Evolutionary conservation across 305 asterid genomes (phyloP).

Genomic region (Petunia hybrid): DNA sequence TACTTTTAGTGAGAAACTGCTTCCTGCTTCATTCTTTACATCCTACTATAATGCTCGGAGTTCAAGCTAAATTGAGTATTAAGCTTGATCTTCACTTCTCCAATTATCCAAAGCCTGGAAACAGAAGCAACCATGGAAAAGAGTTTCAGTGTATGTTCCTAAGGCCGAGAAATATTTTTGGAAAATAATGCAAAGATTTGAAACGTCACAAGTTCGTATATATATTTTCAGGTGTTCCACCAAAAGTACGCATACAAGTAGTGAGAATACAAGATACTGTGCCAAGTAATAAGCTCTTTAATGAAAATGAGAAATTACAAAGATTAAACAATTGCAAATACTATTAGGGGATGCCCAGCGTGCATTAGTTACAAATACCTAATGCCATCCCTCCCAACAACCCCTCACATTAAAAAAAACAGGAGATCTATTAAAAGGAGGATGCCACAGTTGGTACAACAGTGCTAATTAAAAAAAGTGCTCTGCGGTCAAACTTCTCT

Average conservation of each 20-base stretch:
- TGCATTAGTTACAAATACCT: conserved; percentile 18
- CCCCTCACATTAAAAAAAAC: conserved; percentile 10
- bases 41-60: neutral
- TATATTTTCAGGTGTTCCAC: neutral
- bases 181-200: neutral
- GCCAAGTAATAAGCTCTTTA: neutral
- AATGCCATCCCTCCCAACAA: conserved; percentile 24
- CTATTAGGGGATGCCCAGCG: neutral
- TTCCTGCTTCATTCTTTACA: conserved; percentile 16
- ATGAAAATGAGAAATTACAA: neutral
- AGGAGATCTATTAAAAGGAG: conserved; percentile 18
- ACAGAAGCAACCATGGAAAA: neutral
- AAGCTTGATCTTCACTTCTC: neutral
- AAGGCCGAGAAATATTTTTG: neutral
- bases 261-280: neutral
- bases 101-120: neutral
- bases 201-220: neutral
- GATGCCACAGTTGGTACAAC: neutral
- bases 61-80: neutral
- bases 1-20: neutral
- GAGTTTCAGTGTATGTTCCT: neutral
- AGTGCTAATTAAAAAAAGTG: neutral
- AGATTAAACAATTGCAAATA: neutral
- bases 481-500: neutral
- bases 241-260: neutral